These are phyloP conservation scores for Starmerella lactis-condensi DNA, from an alignment of 805 yeast species.

Conservation along the genomic window DNA sequence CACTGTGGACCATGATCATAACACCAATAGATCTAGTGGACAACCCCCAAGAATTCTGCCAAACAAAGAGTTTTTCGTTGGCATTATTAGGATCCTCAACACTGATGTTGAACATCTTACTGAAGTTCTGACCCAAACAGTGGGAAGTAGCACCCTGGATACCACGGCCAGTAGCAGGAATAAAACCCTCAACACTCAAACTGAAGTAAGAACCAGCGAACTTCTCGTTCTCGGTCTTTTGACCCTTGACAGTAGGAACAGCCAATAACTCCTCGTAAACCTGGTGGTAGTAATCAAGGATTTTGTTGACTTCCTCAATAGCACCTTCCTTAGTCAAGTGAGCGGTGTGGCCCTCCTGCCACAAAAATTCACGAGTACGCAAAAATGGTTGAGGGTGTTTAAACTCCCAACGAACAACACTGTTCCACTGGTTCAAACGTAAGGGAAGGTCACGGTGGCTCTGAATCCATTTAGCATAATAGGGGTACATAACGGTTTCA, in stretches of 20 bases:
- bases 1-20: conserved; percentile 97
- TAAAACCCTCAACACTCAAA: conserved; percentile 89
- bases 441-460: conserved; percentile 95
- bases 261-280: conserved; percentile 85
- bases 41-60: conserved; percentile 98
- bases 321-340: conserved; percentile 75
- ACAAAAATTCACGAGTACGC: conserved; percentile 95
- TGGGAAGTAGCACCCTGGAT: conserved; percentile 99
- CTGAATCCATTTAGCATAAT: conserved; percentile 97
- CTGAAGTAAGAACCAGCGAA: conserved; percentile 96
- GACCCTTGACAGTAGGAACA: conserved; percentile 91
- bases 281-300: conserved; percentile 68
- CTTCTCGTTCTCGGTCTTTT: conserved; percentile 91
- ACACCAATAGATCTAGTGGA: conserved; percentile 98
- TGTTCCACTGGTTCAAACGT: conserved; percentile 96
- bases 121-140: conserved; percentile 92
- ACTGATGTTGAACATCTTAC: conserved; percentile 89
- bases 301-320: conserved; percentile 60
- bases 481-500: conserved; percentile 99
- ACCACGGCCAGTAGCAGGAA: conserved; percentile 98
- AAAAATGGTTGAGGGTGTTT: conserved; percentile 98
- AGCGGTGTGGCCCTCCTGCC: conserved; percentile 99
- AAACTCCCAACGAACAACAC: conserved; percentile 99
- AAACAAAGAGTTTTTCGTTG: conserved; percentile 69
- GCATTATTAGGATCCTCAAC: conserved; percentile 76